phyloP scores from a whole-genome alignment of 208 protist genomes.

The Trypanosoma brucei region DNA sequence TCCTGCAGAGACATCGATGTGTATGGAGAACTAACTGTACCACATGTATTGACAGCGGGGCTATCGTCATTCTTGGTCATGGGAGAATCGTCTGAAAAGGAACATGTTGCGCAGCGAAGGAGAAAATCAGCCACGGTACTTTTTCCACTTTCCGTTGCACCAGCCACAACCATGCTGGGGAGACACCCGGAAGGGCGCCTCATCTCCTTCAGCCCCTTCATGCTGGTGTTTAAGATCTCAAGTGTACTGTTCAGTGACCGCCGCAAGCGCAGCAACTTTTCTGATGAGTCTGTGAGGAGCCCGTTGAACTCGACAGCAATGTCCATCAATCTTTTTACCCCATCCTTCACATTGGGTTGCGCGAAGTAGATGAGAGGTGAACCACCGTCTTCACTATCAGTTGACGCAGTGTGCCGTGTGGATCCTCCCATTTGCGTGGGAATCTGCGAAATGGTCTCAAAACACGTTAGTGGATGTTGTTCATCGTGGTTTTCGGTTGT shows the following conservation, averaged over 20 bases:
- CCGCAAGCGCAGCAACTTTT: slow-evolving; percentile 45
- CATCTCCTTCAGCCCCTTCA: neutral
- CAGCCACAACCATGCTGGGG: slow-evolving; percentile 21
- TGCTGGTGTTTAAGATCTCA: slow-evolving; percentile 16
- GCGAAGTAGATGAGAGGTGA: neutral
- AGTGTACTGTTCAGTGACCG: slow-evolving; percentile 27
- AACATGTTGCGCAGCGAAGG: neutral
- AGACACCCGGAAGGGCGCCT: neutral
- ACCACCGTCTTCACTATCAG: too few relatives aligned
- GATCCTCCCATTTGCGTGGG: too few relatives aligned
- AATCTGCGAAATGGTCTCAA: too few relatives aligned
- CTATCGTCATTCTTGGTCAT: neutral
- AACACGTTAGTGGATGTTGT: too few relatives aligned
- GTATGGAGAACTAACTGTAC: too few relatives aligned
- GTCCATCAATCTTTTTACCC: slow-evolving; percentile 18
- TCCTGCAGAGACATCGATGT: slow-evolving; percentile 1
- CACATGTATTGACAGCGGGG: neutral
- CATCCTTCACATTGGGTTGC: neutral
- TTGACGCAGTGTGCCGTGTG: too few relatives aligned
- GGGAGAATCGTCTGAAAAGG: neutral
- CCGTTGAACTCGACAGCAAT: slow-evolving; percentile 23
- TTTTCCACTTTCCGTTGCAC: slow-evolving; percentile 8
- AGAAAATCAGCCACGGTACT: slow-evolving; percentile 24
- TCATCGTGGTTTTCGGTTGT: too few relatives aligned
- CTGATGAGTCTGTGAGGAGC: slow-evolving; percentile 42